A percentile compares a stretch with the other conserved stretches of the same genome.
These are phyloP conservation scores for Pouteria glomerata DNA, from an alignment of 148 eudicot genomes.

Conservation along the genomic window DNA sequence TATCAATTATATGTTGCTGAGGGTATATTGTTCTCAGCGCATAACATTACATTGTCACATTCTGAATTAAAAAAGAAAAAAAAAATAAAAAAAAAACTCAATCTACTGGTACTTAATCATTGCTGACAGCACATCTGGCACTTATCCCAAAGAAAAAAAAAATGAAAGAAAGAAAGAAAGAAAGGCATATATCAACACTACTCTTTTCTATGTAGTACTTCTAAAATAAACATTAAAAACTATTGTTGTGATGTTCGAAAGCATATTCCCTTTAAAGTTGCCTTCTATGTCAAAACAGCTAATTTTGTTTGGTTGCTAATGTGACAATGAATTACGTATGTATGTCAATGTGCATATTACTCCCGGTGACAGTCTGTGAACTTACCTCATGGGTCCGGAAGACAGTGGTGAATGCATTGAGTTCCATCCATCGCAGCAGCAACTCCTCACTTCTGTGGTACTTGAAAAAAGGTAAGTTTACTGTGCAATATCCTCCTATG, in stretches of 20 bases:
- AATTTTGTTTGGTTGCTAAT: background rate
- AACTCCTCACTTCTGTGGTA: slow-evolving; percentile 79
- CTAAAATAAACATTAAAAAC: background rate
- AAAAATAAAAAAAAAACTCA: no score
- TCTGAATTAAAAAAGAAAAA: no score
- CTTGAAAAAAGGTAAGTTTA: slow-evolving; percentile 81
- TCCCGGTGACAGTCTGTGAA: slow-evolving; percentile 5
- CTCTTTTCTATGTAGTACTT: no score
- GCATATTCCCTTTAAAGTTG: background rate
- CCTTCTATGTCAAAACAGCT: background rate
- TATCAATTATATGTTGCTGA: no score
- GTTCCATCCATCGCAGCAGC: slow-evolving; percentile 96
- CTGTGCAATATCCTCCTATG: slow-evolving; percentile 94
- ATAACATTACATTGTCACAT: no score
- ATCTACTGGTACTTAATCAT: no score
- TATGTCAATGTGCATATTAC: background rate
- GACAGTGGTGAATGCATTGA: slow-evolving; percentile 81
- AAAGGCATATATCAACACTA: no score
- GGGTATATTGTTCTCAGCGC: no score
- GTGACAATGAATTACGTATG: background rate
- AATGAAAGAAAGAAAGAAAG: no score
- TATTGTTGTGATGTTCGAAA: background rate
- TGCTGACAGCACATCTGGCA: no score
- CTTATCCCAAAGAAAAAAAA: no score
- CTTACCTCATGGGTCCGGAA: slow-evolving; percentile 95